A percentile compares a stretch with the other conserved stretches of the same genome.
phyloP scores from a whole-genome alignment of 2,329 filamentous ascomycete genomes.

The Furcasterigmium furcatum region DNA sequence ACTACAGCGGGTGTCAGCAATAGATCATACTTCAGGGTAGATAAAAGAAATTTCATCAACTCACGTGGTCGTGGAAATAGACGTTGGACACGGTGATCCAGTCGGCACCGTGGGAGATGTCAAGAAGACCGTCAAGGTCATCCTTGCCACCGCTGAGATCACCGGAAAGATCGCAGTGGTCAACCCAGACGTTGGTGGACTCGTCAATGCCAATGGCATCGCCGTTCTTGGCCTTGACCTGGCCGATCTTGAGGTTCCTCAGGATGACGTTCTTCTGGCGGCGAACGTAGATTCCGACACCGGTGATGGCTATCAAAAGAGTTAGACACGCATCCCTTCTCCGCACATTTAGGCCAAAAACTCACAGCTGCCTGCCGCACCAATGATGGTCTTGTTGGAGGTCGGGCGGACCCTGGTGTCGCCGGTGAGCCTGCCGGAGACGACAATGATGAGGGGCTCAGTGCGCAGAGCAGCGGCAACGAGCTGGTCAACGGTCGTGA shows the following conservation, averaged over 20 bases:
- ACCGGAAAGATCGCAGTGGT: conserved; percentile 37
- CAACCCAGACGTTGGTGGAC: conserved; percentile 45
- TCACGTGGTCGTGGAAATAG: conserved; percentile 37
- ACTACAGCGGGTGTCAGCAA: no score
- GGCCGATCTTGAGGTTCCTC: conserved; percentile 49
- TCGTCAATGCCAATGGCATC: conserved; percentile 50
- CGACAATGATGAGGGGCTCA: conserved; percentile 23
- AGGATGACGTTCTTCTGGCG: conserved; percentile 52
- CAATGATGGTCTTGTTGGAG: conserved; percentile 37
- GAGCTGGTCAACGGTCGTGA: conserved; percentile 19
- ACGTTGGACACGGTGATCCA: conserved; percentile 37
- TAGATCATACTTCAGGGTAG: no score
- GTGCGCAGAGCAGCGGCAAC: conserved; percentile 19
- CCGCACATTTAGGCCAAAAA: neutral
- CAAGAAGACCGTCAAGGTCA: conserved; percentile 38
- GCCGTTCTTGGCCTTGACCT: conserved; percentile 46
- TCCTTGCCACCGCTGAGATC: conserved; percentile 34
- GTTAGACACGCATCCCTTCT: no score
- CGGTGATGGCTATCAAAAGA: conserved; percentile 25
- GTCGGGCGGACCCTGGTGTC: conserved; percentile 18
- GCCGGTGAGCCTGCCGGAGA: conserved; percentile 21
- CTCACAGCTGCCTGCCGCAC: conserved; percentile 19
- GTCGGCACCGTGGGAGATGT: conserved; percentile 40
- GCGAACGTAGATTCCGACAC: conserved; percentile 48
- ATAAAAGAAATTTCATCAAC: no score